Base-by-base conservation (phyloP, 495 filamentous ascomycete species). In the Hyaloscypha hepaticicola region DNA sequence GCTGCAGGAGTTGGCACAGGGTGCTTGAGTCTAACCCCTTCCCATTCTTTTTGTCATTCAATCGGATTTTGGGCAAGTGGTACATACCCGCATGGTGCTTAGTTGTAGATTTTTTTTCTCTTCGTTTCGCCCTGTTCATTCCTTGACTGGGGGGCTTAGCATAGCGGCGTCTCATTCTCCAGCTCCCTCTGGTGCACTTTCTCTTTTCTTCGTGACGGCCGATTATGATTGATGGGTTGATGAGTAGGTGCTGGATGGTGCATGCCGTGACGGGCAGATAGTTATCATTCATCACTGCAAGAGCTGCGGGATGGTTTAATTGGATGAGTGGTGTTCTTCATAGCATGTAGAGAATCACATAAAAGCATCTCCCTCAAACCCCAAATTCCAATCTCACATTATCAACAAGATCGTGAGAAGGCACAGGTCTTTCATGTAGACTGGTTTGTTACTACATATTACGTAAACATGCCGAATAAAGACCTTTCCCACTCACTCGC, bases 1-100 rank as follows among this genome's bases (percentile, higher is more conserved):
- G 73, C 77, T 96, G 12, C 74, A 79, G 49, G 65, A 71, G 56
- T 25, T 68, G 49, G 69, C 69, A 45, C 56, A 65, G 26, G 60
- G 55, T n/a, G 51, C 53, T 49, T 63, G 41, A 50, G 38, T 12
- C 31, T 45, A 4, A 16, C 38, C 19, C 0, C 1, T 45, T 19
- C 9, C 38, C 38, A 16, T 3, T 0, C 38, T 16, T 16, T 4
- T 45, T 45, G 11, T 19, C 38, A 45, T 11, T 45, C 12, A n/a
- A n/a, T n/a, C n/a, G n/a, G n/a, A n/a, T n/a, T 34, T 5, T 5
- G 31, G 5, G 5, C 31, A 12, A 12, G 12, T 5, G 16, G 38
- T 45, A 45, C 38, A 45, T 45, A 45, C 38, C 38, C 3, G 38
- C 38, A 16, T 19, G 7, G n/a, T n/a, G n/a, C n/a, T n/a, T 16